Evolutionary conservation across 768 basidiomycete genomes (phyloP).

Genomic region (Crucibulum laeve): DNA sequence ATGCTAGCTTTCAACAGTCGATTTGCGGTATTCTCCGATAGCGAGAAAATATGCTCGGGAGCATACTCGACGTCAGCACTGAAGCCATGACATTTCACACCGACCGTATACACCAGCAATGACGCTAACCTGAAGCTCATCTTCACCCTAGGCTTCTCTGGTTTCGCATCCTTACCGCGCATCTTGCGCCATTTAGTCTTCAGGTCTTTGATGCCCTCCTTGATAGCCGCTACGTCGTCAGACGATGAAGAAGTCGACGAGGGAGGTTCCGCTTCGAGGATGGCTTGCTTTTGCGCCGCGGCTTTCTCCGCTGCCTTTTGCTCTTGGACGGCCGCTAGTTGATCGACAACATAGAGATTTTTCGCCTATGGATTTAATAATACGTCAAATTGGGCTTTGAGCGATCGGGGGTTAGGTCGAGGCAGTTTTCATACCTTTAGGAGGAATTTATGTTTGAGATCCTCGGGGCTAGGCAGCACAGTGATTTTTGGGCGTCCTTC

Average conservation of each 20-base stretch:
- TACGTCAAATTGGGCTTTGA: not conserved
- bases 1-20: conserved; percentile 67
- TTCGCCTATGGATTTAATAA: conserved; percentile 47
- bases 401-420: too few species aligned
- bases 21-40: conserved; percentile 80
- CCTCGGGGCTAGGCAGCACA: conserved; percentile 78
- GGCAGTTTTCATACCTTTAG: conserved; percentile 58
- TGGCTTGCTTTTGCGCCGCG: conserved; percentile 13
- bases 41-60: conserved; percentile 86
- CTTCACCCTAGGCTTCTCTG: conserved; percentile 40
- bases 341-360: conserved; percentile 51
- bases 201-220: conserved; percentile 14
- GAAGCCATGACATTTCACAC: conserved; percentile 90
- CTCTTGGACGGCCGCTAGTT: conserved; percentile 60
- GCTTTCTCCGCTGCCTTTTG: conserved; percentile 16
- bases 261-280: conserved; percentile 17
- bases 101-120: conserved; percentile 90
- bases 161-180: conserved; percentile 10
- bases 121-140: conserved; percentile 74
- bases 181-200: conserved; percentile 21
- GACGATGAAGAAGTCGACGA: conserved; percentile 19
- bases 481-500: conserved; percentile 45
- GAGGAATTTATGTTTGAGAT: conserved; percentile 72
- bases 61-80: conserved; percentile 84
- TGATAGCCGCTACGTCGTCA: conserved; percentile 17